phyloP scores from a whole-genome alignment of 192 early-diverging fungal species.

The Coemansia sp. region DNA sequence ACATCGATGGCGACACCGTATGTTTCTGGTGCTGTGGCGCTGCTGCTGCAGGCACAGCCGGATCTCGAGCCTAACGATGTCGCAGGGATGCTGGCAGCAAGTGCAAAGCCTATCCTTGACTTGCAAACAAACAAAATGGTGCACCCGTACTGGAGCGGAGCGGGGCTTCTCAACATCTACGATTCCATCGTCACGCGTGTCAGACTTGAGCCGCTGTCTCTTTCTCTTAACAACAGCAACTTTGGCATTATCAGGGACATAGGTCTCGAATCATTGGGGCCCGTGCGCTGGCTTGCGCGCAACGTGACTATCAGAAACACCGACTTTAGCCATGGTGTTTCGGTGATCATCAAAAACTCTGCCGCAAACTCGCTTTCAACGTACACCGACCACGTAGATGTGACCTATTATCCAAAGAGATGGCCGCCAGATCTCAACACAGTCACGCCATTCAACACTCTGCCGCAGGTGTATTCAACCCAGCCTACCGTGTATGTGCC shows the following conservation, averaged over 20 bases:
- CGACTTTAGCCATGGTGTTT: slow-evolving; percentile 14
- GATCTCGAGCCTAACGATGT: slow-evolving; percentile 14
- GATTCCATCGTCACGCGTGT: slow-evolving; percentile 55
- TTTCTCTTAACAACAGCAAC: slow-evolving; percentile 52
- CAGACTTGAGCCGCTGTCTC: slow-evolving; percentile 52
- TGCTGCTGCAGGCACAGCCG: slow-evolving; percentile 56
- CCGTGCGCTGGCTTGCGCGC: slow-evolving; percentile 12
- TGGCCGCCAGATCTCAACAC: slow-evolving; percentile 7
- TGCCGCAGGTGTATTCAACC: slow-evolving; percentile 5
- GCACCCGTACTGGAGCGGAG: slow-evolving; percentile 54
- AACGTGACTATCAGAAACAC: slow-evolving; percentile 26
- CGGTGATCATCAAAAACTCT: slow-evolving; percentile 2
- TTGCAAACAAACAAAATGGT: slow-evolving; percentile 26
- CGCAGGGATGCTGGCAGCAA: slow-evolving; percentile 44
- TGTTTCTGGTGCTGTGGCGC: slow-evolving; percentile 63
- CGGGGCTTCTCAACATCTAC: slow-evolving; percentile 72
- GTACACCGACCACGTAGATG: slow-evolving; percentile 19
- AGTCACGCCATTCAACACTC: not conserved
- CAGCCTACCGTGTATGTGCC: slow-evolving; percentile 4
- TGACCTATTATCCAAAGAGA: slow-evolving; percentile 9
- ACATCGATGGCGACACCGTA: slow-evolving; percentile 84
- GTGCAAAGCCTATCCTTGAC: slow-evolving; percentile 52
- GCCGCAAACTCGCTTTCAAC: slow-evolving; percentile 37
- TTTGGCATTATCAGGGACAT: not conserved
- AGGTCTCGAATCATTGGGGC: not conserved